These are phyloP conservation scores for Ampelomyces quisqualis DNA, from an alignment of 2,329 filamentous ascomycete genomes.

Conservation along the genomic window DNA sequence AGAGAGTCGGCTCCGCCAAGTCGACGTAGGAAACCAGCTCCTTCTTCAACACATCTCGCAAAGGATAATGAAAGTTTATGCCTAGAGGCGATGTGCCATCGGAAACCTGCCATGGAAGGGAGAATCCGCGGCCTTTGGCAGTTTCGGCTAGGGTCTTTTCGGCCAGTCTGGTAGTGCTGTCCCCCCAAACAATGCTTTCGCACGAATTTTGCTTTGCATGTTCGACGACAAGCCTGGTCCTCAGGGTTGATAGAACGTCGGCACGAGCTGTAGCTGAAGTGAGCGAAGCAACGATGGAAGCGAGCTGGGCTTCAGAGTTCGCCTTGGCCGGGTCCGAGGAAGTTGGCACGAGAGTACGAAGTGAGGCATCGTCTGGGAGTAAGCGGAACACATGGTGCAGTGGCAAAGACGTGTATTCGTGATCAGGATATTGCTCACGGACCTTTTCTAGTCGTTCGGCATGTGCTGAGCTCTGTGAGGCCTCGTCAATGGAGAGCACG, in stretches of 20 bases:
- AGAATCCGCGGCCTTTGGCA: constrained; percentile 84
- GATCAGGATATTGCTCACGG: constrained; percentile 63
- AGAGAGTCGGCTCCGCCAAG: constrained; percentile 56
- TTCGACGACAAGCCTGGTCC: constrained; percentile 67
- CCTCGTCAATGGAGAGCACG: constrained; percentile 52
- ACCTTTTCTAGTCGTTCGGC: constrained; percentile 39
- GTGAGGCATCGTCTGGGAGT: constrained; percentile 20
- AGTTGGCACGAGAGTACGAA: constrained; percentile 22
- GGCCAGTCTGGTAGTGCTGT: constrained; percentile 84
- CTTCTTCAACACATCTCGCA: constrained; percentile 80
- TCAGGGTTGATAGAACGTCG: constrained; percentile 71
- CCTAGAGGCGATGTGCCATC: constrained; percentile 68
- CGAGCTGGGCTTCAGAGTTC: constrained; percentile 34
- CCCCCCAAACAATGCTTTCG: constrained; percentile 74
- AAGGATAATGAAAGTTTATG: constrained; percentile 70
- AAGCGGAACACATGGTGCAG: constrained; percentile 59
- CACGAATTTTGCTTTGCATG: constrained; percentile 55
- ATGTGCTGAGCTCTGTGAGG: constrained; percentile 14
- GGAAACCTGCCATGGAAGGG: constrained; percentile 76
- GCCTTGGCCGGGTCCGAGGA: not conserved
- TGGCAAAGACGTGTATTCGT: constrained; percentile 63
- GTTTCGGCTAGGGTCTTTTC: constrained; percentile 83
- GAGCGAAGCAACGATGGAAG: constrained; percentile 61
- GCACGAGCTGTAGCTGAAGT: constrained; percentile 72
- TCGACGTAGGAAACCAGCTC: constrained; percentile 71